Percentiles rank a stretch among this genome's conserved stretches.
Evolutionary conservation across 139 green algal species (phyloP).

Genomic region (Picochlorum sp.): DNA sequence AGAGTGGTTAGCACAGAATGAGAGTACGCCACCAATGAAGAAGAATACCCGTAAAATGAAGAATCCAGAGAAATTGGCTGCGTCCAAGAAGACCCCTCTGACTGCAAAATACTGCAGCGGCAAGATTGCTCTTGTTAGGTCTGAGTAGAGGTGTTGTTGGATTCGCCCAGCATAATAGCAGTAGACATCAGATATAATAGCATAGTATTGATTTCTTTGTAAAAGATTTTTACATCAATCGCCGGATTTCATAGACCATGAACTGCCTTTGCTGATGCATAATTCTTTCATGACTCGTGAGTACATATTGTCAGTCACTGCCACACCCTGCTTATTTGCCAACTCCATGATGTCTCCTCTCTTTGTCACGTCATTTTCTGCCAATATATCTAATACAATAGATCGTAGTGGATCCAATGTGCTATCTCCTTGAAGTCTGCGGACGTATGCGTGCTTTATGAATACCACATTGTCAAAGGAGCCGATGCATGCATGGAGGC

Average conservation of each 20-base stretch:
- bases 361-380: constrained; percentile 27
- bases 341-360: constrained; percentile 33
- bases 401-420: constrained; percentile 26
- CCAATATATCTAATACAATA: constrained; percentile 21
- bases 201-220: neutral
- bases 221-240: neutral
- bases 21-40: constrained; percentile 23
- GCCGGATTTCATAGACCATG: constrained; percentile 32
- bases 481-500: constrained; percentile 16
- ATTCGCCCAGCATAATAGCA: too few relatives aligned
- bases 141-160: neutral
- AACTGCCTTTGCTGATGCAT: constrained; percentile 27
- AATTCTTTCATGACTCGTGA: constrained; percentile 38
- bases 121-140: constrained; percentile 28
- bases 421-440: constrained; percentile 6
- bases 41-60: constrained; percentile 68
- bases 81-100: constrained; percentile 52
- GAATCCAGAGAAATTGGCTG: constrained; percentile 80
- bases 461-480: neutral
- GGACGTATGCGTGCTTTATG: constrained; percentile 21
- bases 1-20: constrained; percentile 36
- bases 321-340: constrained; percentile 22
- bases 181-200: neutral
- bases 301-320: constrained; percentile 20
- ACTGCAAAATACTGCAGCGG: constrained; percentile 38